Evolutionary conservation across 129 eudicot species (phyloP).

Genomic region (Mikania micrantha): DNA sequence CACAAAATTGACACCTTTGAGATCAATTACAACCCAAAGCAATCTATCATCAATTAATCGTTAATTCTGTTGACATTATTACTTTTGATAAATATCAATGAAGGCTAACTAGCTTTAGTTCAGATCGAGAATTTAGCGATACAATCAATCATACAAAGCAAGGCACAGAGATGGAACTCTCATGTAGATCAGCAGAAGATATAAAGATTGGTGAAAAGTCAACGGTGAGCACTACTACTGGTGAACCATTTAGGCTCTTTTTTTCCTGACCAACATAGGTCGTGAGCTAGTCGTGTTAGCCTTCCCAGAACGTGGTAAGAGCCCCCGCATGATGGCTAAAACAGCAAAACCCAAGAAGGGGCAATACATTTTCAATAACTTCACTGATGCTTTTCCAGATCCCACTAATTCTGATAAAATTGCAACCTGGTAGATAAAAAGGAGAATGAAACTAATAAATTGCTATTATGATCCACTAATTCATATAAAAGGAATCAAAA

Average conservation of each 20-base stretch:
- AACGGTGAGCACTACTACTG: not conserved
- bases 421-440: constrained; percentile 44
- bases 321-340: constrained; percentile 69
- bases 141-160: not conserved
- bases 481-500: no score
- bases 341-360: constrained; percentile 75
- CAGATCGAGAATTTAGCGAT: not conserved
- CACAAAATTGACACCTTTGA: no score
- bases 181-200: not conserved
- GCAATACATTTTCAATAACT: constrained; percentile 43
- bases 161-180: not conserved
- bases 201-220: not conserved
- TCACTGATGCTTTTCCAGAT: constrained; percentile 65
- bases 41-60: no score
- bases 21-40: no score
- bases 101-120: not conserved
- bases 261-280: constrained; percentile 42
- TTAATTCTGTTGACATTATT: no score
- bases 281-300: constrained; percentile 26
- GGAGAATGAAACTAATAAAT: no score
- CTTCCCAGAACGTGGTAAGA: constrained; percentile 40
- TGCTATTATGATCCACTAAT: no score
- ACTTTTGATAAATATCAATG: not conserved
- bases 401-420: constrained; percentile 49
- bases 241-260: constrained; percentile 44